Evolutionary conservation across 2,329 filamentous ascomycete species (phyloP).

Genomic region (Leptographium wingfieldii): DNA sequence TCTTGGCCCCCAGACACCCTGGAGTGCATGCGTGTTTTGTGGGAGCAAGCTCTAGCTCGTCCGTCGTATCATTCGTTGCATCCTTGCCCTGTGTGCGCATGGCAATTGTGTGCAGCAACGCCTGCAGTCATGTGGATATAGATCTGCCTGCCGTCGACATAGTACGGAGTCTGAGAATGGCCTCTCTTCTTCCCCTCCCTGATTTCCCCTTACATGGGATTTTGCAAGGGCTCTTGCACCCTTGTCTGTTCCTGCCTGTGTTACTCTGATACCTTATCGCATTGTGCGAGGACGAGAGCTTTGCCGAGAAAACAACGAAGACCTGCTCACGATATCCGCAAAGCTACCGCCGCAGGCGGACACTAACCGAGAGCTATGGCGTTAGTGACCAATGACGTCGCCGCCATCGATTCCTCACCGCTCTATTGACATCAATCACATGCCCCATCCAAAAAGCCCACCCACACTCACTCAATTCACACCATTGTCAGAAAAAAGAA

Average conservation of each 20-base stretch:
- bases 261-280: neutral
- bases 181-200: neutral
- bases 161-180: too few species aligned
- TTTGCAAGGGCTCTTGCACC: neutral
- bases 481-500: neutral
- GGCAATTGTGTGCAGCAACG: neutral
- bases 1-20: too few species aligned
- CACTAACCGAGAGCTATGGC: neutral
- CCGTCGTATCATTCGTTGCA: neutral
- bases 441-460: neutral
- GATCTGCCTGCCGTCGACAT: neutral
- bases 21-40: neutral
- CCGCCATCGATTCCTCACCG: neutral
- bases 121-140: slow-evolving; percentile 1
- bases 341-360: neutral
- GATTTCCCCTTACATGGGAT: neutral
- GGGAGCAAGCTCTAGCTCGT: neutral
- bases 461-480: neutral
- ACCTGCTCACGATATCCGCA: neutral
- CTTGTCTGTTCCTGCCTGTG: neutral
- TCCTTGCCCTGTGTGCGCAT: neutral
- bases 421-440: slow-evolving; percentile 4
- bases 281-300: neutral
- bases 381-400: slow-evolving; percentile 3
- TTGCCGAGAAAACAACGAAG: neutral